Conservation (phyloP, 306 rosid genomes). For the Carpinus fangiana region DNA sequence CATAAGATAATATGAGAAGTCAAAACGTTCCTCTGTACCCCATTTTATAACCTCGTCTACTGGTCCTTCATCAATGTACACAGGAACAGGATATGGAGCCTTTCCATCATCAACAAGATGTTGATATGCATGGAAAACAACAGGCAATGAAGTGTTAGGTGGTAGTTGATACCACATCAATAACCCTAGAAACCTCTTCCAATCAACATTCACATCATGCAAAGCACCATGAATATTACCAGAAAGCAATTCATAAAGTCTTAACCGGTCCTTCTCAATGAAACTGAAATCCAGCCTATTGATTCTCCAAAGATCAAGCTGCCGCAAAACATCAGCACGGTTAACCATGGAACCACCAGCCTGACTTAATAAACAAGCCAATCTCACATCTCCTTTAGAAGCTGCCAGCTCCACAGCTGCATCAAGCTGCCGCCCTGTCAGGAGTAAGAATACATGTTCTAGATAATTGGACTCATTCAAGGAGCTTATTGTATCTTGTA, state of each 20-base stretch:
- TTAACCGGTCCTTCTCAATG: constrained; percentile 80
- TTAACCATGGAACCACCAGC: constrained; percentile 87
- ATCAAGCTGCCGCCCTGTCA: constrained; percentile 85
- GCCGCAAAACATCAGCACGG: constrained; percentile 72
- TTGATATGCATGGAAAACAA: constrained; percentile 66
- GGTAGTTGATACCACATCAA: constrained; percentile 87
- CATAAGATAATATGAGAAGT: constrained; percentile 91
- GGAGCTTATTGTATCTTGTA: constrained; percentile 76
- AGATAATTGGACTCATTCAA: constrained; percentile 70
- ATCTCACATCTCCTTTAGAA: constrained; percentile 86
- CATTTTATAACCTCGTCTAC: constrained; percentile 45
- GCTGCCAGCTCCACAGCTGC: constrained; percentile 82
- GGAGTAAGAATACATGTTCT: constrained; percentile 66
- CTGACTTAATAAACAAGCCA: constrained; percentile 89
- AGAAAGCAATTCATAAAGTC: constrained; percentile 79
- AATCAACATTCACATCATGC: constrained; percentile 64
- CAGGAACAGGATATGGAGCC: constrained; percentile 90
- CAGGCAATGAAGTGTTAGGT: constrained; percentile 68
- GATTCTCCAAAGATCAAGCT: constrained; percentile 81
- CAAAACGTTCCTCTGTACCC: constrained; percentile 52
- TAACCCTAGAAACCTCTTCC: constrained; percentile 94
- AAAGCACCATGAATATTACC: constrained; percentile 73
- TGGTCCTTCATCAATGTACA: constrained; percentile 75
- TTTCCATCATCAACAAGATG: constrained; percentile 69
- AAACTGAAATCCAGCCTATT: constrained; percentile 88